Base-by-base conservation (phyloP, 768 basidiomycete species). In the Boletus speciosus region DNA sequence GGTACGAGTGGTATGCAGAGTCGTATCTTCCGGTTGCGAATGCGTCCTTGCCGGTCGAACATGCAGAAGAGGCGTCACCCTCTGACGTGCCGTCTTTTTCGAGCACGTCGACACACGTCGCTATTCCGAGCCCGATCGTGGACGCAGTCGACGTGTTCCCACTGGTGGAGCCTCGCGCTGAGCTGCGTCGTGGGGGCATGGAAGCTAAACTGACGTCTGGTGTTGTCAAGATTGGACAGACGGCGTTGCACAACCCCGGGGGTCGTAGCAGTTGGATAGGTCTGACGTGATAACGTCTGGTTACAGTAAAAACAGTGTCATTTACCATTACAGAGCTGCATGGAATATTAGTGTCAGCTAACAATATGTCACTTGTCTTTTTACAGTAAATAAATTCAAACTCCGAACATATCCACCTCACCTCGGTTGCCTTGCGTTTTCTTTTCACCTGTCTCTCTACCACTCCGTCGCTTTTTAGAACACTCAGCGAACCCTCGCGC, bases 1-100 rank as follows among this genome's bases (percentile, higher is more conserved):
- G 97, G 97, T 98, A 98, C 71, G 97, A 98, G 72, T 99, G 97
- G 97, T 86, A 89, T 65, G 94, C 93, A 0, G 95, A 98, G 65
- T 86, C 93, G 16, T 98, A 91, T 74, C 75, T 98, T 49, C 82
- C 89, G 5, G 75, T 86, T 16, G 76, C 81, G 34, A 70, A 69
- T 38, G 64, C 66, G 35, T 51, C 71, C 63, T 51, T 43, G 51
- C 56, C 52, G 2, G n/a, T 44, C 36, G 70, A 61, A 16, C 54
- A 51, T 34, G 49, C 39, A 10, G 66, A 61, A 23, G 66, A 59
- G 41, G 54, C 10, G 39, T 55, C 49, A 41, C 15, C 40, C 47
- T 52, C 60, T 40, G 51, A 70, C 15, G 57, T 57, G 39, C 52
- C 64, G 56, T 48, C 69, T 53, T 51, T 63, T 60, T 42, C 62